A percentile compares a stretch with the other conserved stretches of the same genome.
Conservation (phyloP, 495 filamentous ascomycete species). For the Neurospora pannonica region DNA sequence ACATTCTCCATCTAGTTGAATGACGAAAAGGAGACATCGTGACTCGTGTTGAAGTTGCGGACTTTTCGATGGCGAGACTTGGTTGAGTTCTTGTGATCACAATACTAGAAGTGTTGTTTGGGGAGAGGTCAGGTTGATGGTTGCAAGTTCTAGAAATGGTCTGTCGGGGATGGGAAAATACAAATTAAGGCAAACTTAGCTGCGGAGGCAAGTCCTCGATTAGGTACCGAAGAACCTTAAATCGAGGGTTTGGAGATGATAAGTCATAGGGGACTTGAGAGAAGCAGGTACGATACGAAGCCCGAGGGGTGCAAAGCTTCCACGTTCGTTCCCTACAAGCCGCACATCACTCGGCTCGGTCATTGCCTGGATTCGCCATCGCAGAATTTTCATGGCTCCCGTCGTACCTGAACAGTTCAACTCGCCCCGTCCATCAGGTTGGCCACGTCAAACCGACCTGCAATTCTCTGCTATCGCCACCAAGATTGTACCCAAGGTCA, state of each 20-base stretch:
- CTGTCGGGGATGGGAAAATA: neutral
- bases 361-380: too few relatives aligned
- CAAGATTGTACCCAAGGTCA: too few relatives aligned
- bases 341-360: neutral
- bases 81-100: neutral
- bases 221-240: neutral
- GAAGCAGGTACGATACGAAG: neutral
- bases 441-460: too few relatives aligned
- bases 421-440: too few relatives aligned
- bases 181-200: neutral
- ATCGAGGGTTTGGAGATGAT: neutral
- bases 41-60: neutral
- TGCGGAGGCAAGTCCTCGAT: neutral
- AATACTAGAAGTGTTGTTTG: neutral
- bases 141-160: neutral
- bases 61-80: neutral
- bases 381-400: too few relatives aligned
- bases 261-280: neutral
- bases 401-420: too few relatives aligned
- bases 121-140: neutral
- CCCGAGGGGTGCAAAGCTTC: neutral
- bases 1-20: neutral
- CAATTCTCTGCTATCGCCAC: too few relatives aligned
- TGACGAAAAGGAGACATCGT: neutral
- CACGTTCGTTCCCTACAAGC: neutral